These are phyloP conservation scores for Claviceps spartinae DNA, from an alignment of 2,329 filamentous ascomycete genomes.

Conservation along the genomic window DNA sequence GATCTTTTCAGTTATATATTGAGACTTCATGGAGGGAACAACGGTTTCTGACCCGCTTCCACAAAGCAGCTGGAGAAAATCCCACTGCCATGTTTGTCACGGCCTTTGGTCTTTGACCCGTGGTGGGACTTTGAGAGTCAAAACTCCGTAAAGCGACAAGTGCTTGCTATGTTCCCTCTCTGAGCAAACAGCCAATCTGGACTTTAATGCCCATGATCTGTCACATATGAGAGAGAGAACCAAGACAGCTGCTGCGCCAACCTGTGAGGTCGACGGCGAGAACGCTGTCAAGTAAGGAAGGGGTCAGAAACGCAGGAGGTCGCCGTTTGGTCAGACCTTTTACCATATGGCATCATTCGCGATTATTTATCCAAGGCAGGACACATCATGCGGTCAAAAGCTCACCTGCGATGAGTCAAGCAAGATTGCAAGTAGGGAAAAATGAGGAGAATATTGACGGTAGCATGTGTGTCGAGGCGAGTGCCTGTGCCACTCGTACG, in stretches of 20 bases:
- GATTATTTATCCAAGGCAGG: not conserved
- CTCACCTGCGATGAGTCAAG: not conserved
- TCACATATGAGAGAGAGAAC: not conserved
- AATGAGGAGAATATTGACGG: not conserved
- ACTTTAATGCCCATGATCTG: not conserved
- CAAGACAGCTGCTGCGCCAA: not conserved
- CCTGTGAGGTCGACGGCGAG: not conserved
- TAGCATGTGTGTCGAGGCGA: not conserved
- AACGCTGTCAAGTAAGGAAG: not conserved
- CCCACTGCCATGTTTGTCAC: constrained; percentile 32
- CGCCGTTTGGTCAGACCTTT: constrained; percentile 47
- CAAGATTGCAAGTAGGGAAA: not conserved
- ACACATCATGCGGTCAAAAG: not conserved
- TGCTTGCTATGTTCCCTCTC: not conserved
- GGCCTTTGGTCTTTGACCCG: constrained; percentile 44
- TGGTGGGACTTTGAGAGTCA: constrained; percentile 25
- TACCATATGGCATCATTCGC: constrained; percentile 46
- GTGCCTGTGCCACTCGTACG: not conserved
- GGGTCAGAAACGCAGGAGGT: constrained; percentile 30
- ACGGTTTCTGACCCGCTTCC: constrained; percentile 29
- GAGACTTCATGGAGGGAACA: constrained; percentile 35
- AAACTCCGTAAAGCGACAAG: constrained; percentile 40
- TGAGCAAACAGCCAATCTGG: not conserved
- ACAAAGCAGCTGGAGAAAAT: constrained; percentile 1
- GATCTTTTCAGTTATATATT: constrained; percentile 61